phyloP scores from a whole-genome alignment of 805 yeast genomes.

The Ogataea saltuana region DNA sequence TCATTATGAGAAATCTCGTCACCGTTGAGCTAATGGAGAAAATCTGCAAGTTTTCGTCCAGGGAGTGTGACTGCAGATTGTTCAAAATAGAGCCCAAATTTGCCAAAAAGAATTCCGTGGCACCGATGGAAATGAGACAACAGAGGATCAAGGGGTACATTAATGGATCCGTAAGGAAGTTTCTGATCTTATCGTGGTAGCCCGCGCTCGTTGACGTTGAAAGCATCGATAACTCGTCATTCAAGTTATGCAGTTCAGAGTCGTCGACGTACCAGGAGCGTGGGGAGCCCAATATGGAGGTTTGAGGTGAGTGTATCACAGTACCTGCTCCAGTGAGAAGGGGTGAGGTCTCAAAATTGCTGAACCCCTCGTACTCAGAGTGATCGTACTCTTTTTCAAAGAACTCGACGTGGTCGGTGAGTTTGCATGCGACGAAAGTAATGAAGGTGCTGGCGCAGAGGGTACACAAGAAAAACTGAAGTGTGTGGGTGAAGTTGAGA shows the following conservation, averaged over 20 bases:
- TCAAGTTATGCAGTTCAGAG: constrained; percentile 25
- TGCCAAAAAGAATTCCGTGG: constrained; percentile 82
- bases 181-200: constrained; percentile 16
- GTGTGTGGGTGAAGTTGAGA: constrained; percentile 22
- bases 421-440: constrained; percentile 31
- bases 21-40: constrained; percentile 66
- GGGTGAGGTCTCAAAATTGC: constrained; percentile 36
- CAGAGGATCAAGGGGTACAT: constrained; percentile 66
- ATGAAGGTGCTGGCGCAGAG: constrained; percentile 20
- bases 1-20: constrained; percentile 67
- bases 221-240: constrained; percentile 31
- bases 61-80: constrained; percentile 20
- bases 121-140: constrained; percentile 72
- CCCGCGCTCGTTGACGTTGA: constrained; percentile 21
- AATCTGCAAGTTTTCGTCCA: constrained; percentile 29
- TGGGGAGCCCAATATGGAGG: constrained; percentile 32
- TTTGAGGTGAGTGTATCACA: constrained; percentile 30
- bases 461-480: constrained; percentile 26
- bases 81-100: constrained; percentile 61
- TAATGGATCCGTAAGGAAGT: constrained; percentile 45
- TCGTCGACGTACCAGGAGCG: constrained; percentile 32
- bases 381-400: constrained; percentile 31
- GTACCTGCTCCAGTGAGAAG: constrained; percentile 35
- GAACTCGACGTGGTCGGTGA: constrained; percentile 30
- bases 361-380: constrained; percentile 27